A percentile compares a stretch with the other conserved stretches of the same genome.
These are phyloP conservation scores for Cercospora berteroae DNA, from an alignment of 2,329 filamentous ascomycete species.

Conservation along the genomic window DNA sequence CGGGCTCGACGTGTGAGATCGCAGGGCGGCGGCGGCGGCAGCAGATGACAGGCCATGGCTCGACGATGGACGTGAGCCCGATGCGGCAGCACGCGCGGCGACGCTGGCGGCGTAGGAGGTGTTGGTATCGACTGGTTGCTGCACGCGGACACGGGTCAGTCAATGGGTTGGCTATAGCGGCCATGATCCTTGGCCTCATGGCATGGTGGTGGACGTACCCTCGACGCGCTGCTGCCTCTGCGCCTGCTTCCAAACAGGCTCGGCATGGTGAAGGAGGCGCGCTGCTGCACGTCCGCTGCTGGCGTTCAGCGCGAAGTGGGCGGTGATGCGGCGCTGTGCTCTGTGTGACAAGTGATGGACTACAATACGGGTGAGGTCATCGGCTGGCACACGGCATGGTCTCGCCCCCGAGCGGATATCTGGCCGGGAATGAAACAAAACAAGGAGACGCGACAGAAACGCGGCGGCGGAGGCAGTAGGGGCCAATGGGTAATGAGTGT, in stretches of 20 bases:
- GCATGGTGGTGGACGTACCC: conserved; percentile 8
- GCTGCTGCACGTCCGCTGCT: neutral
- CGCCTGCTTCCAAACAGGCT: conserved; percentile 21
- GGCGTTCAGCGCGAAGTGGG: neutral
- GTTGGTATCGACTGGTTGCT: conserved; percentile 14
- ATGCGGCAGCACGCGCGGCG: conserved; percentile 72
- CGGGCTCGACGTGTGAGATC: conserved; percentile 72
- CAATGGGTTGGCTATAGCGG: neutral
- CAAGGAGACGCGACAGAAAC: conserved; percentile 1
- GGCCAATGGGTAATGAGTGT: neutral
- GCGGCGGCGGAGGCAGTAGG: neutral
- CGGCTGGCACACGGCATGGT: conserved; percentile 3
- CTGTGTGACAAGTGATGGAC: neutral
- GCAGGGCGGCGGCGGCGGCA: conserved; percentile 81
- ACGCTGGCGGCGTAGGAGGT: conserved; percentile 61
- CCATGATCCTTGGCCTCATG: neutral
- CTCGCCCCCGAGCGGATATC: neutral
- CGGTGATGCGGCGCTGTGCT: neutral
- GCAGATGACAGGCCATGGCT: conserved; percentile 72
- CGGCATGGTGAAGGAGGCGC: conserved; percentile 11
- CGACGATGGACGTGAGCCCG: conserved; percentile 65
- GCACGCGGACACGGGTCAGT: neutral
- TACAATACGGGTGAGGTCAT: conserved; percentile 4
- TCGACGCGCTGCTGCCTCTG: conserved; percentile 22
- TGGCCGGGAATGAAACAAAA: neutral